Evolutionary conservation across 139 green algal species (phyloP), one percentile per base, ranked within the genome.

Genomic region (Volvox africanus): DNA sequence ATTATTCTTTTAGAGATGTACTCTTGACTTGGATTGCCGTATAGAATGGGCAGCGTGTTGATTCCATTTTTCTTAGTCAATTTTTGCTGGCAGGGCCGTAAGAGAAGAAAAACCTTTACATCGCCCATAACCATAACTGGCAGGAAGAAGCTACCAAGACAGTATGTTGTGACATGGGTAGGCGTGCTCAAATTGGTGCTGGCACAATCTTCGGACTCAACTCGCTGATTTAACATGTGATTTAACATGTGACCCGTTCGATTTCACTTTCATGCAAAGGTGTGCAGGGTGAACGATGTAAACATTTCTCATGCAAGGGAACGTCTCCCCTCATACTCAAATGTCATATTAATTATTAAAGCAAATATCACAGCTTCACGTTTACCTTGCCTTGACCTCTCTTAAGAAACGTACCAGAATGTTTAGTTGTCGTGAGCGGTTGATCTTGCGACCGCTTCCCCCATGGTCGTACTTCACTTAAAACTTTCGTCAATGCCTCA

Each of bases 391-490:
- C 82, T 33, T 88, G 84, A 20, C 69, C 37, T n/a, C 84, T 24
- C 20, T 50, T 30, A 32, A 90, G 50, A 20, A 85, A 90, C 20
- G 86, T 90, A 6, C 75, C 44, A 2, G 26, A 24, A 61, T 90
- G 86, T 50, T 90, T 90, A 67, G 35, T 67, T 20, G n/a, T 89
- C 36, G 44, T 89, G 1, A 92, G 88, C 80, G 88, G 88, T 44
- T 88, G 88, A 65, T 89, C 68, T 24, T 55, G 17, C 55, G 79
- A 44, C 21, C 80, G 79, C 24, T 90, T 92, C 16, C 92, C 92
- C 92, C 92, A 94, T 65, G 92, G 92, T 81, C 92, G 92, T 81
- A 94, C 92, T 24, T 94, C 92, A 32, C 80, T 89, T 86, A 94
- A 91, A 35, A 93, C 87, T 88, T 93, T 91, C 2, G 44, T 19